Conservation (phyloP, 352 stramenopile species). For the Phytophthora melonis region DNA sequence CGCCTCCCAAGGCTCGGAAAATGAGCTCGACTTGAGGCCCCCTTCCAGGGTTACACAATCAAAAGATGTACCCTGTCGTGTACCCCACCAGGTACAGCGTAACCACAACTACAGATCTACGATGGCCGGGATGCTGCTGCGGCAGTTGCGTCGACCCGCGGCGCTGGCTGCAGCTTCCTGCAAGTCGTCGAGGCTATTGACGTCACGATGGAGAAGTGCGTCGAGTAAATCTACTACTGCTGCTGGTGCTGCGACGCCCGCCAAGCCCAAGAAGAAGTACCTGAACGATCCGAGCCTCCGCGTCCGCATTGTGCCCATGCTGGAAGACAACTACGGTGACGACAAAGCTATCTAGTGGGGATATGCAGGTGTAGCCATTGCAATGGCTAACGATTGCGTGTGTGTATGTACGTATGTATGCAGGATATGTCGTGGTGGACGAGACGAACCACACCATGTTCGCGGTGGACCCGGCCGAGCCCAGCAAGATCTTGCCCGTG, state of each 20-base stretch:
- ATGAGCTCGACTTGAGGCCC: background rate
- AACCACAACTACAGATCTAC: too few relatives aligned
- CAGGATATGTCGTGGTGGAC: constrained; percentile 85
- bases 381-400: background rate
- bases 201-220: background rate
- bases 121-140: constrained; percentile 1
- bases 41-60: too few relatives aligned
- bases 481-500: constrained; percentile 66
- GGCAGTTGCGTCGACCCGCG: constrained; percentile 13
- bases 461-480: constrained; percentile 77
- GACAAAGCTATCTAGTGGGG: background rate
- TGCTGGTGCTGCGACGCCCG: too few relatives aligned
- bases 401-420: background rate
- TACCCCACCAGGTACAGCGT: too few relatives aligned
- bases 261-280: constrained; percentile 61
- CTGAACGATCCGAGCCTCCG: constrained; percentile 81
- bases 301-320: constrained; percentile 86
- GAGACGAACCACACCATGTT: constrained; percentile 89
- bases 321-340: constrained; percentile 85
- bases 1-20: background rate
- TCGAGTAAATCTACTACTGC: constrained; percentile 2
- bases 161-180: background rate
- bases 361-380: background rate
- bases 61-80: too few relatives aligned
- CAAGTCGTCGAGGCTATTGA: too few relatives aligned